Evolutionary conservation across 768 basidiomycete species (phyloP), one percentile per base, ranked within the genome.

Genomic region (Rhizopogon rudus): DNA sequence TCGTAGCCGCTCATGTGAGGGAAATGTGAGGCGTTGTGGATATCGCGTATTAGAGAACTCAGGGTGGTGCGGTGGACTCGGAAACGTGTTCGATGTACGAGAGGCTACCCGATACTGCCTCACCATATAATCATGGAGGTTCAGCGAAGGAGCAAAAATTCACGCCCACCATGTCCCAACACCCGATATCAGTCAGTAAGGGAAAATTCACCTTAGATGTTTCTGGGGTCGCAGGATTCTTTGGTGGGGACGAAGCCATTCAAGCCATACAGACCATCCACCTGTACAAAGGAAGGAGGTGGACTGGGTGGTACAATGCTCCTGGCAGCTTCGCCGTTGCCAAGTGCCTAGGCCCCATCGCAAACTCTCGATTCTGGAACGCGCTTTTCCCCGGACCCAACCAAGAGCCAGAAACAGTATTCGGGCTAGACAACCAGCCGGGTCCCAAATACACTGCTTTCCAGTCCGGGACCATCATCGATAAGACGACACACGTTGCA

Each of bases 361-460:
- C 68, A 16, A 22, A 57, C 12, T 57, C 57, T 20, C 58, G 53
- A 9, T 12, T 69, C 12, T 72, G 71, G 69, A 65, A 65, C 43
- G 66, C 56, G 9, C 33, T 73, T n/a, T 72, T 68, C 40, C 71
- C 71, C 9, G 72, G 71, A 17, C 55, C 59, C 40, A 64, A 67
- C 29, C 57, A 64, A 29, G 40, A 65, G 22, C 67, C 72, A 1
- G 53, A 62, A 28, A 7, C 43, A n/a, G 62, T 64, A 12, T 72
- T 72, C 45, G 57, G 55, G 6, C 51, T 71, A 43, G 61, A 58
- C n/a, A 72, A 67, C 14, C 56, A 57, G 44, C 12, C n/a, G 41
- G 71, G 72, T 2, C 89, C 89, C 41, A 87, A 88, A 59, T 93
- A 82, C 67, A 83, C 84, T 58, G 83, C 87, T 1, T 82, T 88